A percentile compares a stretch with the other conserved stretches of the same genome.
Evolutionary conservation across 768 basidiomycete genomes (phyloP).

Genomic region (Dentipellis fragilis): DNA sequence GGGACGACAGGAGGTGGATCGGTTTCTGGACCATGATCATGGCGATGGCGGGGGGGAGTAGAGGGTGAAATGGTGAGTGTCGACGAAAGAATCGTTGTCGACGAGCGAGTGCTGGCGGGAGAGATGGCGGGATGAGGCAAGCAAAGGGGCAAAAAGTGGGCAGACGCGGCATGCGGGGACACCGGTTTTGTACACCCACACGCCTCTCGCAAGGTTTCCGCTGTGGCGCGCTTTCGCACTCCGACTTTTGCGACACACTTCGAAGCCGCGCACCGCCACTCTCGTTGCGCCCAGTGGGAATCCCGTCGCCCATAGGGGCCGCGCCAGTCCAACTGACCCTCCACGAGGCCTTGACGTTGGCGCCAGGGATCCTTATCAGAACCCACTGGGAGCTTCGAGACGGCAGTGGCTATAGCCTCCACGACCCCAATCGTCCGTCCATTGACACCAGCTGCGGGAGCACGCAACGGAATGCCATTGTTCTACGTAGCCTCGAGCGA

Average conservation of each 20-base stretch:
- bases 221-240: constrained; percentile 11
- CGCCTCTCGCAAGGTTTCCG: constrained; percentile 5
- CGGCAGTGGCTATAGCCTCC: too few relatives aligned
- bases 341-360: neutral
- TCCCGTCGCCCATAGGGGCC: constrained; percentile 1
- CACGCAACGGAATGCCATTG: too few relatives aligned
- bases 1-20: constrained; percentile 20
- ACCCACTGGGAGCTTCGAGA: neutral
- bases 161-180: constrained; percentile 3
- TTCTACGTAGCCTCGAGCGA: too few relatives aligned
- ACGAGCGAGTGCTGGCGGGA: constrained; percentile 12
- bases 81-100: constrained; percentile 16
- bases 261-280: neutral
- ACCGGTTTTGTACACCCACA: neutral
- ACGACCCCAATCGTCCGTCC: too few relatives aligned
- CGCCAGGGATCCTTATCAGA: neutral
- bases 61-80: constrained; percentile 5
- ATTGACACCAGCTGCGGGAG: too few relatives aligned
- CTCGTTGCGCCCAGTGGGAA: neutral
- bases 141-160: constrained; percentile 3
- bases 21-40: constrained; percentile 37
- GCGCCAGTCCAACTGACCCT: constrained; percentile 4
- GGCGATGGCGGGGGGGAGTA: constrained; percentile 5
- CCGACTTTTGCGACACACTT: constrained; percentile 2
- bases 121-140: neutral